A percentile compares a stretch with the other conserved stretches of the same genome.
Evolutionary conservation across 495 filamentous ascomycete species (phyloP).

Genomic region (Lichenothelia convexa): DNA sequence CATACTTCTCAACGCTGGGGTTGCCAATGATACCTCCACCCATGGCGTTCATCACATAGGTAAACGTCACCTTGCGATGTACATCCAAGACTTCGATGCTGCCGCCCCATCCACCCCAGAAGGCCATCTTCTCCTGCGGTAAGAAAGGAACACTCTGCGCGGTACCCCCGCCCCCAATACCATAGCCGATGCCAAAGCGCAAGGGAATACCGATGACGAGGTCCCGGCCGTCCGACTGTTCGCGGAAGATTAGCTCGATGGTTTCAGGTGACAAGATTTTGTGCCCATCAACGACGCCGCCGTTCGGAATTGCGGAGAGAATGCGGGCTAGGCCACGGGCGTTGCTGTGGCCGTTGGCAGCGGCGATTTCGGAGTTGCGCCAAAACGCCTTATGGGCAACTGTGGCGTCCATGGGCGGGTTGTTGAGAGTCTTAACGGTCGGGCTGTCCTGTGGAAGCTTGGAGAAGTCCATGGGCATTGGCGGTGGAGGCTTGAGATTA

Average conservation of each 20-base stretch:
- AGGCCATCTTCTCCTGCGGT: constrained; percentile 20
- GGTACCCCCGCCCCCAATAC: constrained; percentile 14
- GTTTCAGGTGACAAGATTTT: constrained; percentile 18
- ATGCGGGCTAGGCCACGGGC: constrained; percentile 20
- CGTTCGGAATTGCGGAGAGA: constrained; percentile 17
- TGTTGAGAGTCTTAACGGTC: no score
- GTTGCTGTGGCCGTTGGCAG: constrained; percentile 20
- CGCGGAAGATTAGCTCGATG: constrained; percentile 22
- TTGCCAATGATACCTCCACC: constrained; percentile 16
- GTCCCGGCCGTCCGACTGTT: constrained; percentile 21
- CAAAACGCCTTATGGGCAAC: no score
- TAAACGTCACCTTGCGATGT: constrained; percentile 23
- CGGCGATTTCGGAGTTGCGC: constrained; percentile 13
- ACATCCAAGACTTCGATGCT: constrained; percentile 27
- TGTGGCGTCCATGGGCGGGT: no score
- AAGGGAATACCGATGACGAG: constrained; percentile 14
- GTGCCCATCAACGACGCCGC: constrained; percentile 19
- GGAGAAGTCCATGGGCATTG: not conserved
- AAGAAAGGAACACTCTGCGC: constrained; percentile 4
- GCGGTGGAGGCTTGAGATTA: constrained; percentile 10
- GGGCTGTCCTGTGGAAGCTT: no score
- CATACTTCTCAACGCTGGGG: no score
- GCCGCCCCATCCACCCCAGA: constrained; percentile 28
- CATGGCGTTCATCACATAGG: constrained; percentile 30
- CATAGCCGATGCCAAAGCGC: constrained; percentile 24